Evolutionary conservation across 805 yeast species (phyloP), one percentile per base, ranked within the genome.

Genomic region (Zygotorulaspora sp.): DNA sequence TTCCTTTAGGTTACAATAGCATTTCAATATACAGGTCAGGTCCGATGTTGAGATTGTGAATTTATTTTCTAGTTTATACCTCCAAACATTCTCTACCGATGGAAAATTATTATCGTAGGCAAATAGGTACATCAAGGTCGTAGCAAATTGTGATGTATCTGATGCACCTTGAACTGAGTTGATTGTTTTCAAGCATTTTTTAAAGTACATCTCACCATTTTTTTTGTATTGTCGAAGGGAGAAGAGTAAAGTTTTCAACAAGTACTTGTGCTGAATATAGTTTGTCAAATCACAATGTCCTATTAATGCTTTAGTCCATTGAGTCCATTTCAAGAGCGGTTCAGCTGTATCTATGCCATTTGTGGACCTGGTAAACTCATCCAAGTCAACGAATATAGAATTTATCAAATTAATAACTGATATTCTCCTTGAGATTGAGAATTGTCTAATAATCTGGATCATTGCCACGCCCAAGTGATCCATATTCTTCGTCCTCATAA

Each of bases 21-120:
- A 23, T 33, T 48, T 47, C 49, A 57, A 44, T 5, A 57, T 51
- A 12, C 40, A 37, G 5, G 61, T 56, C 18, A 57, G 32, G 46
- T 56, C 53, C 10, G 49, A 33, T 3, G 41, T 24, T 10, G 14
- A 30, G 6, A 60, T 40, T 1, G 50, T 48, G 9, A 53, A 35
- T 1, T 41, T 31, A 11, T 52, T 48, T 2, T 39, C 40, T 1
- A 32, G 21, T 42, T 68, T 67, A 36, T 52, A 52, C 9, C 47
- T 30, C 70, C 71, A 69, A 5, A 67, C 16, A 0, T 13, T 28
- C 34, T 50, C 52, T 2, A 52, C 52, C 12, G 32, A 12, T 7
- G 20, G 18, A 35, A 48, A 48, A 6, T 40, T 38, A 18, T 45
- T 38, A 13, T 39, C 33, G 24, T 50, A 45, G 3, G 50, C 17